phyloP scores from a whole-genome alignment of 2,329 filamentous ascomycete species.

The Xylaria sp. region DNA sequence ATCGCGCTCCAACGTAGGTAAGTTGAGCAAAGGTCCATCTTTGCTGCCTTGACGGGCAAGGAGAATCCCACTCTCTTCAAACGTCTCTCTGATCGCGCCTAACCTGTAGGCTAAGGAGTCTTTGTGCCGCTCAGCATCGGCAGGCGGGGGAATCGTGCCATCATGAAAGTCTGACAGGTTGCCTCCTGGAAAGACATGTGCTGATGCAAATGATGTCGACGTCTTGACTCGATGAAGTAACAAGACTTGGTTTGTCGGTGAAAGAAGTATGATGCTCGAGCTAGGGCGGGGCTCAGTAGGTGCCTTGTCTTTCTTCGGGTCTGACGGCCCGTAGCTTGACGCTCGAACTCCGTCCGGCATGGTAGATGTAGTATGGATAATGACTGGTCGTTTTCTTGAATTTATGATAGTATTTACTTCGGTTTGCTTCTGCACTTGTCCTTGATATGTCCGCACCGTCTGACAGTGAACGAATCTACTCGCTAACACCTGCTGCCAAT shows the following conservation, averaged over 20 bases:
- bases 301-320: conserved; percentile 15
- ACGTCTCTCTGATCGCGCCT: conserved; percentile 88
- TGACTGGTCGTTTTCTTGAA: not conserved
- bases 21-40: conserved; percentile 65
- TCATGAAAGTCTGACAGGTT: conserved; percentile 83
- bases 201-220: conserved; percentile 85
- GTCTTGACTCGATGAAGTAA: conserved; percentile 86
- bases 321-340: conserved; percentile 12
- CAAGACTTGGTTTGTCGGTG: conserved; percentile 85
- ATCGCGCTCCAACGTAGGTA: conserved; percentile 69
- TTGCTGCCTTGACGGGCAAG: conserved; percentile 44
- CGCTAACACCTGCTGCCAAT: not conserved
- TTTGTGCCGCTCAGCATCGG: conserved; percentile 67
- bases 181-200: conserved; percentile 95
- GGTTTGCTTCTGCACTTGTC: not conserved
- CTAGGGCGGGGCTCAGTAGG: conserved; percentile 51
- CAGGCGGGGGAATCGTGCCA: conserved; percentile 60
- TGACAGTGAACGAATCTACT: not conserved
- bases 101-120: conserved; percentile 81
- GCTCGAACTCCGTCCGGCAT: conserved; percentile 21
- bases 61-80: conserved; percentile 85
- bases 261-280: conserved; percentile 81
- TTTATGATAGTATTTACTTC: not conserved
- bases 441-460: not conserved
- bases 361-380: not conserved